Evolutionary conservation across 2,329 filamentous ascomycete species (phyloP), one percentile per base, ranked within the genome.

Genomic region (Rhexocercosporidium sp.): DNA sequence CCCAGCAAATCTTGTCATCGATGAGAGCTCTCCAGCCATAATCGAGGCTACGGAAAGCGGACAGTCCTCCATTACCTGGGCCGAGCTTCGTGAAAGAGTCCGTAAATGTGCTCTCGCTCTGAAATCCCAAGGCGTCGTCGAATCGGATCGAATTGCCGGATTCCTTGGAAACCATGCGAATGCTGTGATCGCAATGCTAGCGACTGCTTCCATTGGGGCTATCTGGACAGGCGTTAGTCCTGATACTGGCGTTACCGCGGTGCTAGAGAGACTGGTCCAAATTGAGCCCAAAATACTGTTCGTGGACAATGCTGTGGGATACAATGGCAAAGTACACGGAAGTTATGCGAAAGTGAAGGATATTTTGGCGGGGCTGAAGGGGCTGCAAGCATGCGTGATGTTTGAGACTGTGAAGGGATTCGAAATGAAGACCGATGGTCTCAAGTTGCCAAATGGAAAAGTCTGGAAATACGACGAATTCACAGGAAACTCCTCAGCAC

Each of bases 201-300:
- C 92, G 1, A 87, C 93, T 0, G 90, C 93, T 0, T 89, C 92
- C 0, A 79, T 97, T 1, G 96, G 96, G 34, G 94, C 92, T 18
- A 87, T 97, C 44, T 98, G 95, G 95, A 97, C 94, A 0, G 92
- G 92, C 7, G 93, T 97, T 59, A 96, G 92, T 74, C 94, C 95
- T 2, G 95, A 98, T 78, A 97, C 91, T 18, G 95, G 95, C 12
- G 92, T 97, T 1, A 93, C 92, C 74, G 95, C 94, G 18, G 94
- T 98, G 0, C 82, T 98, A 29, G 96, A 98, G 77, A 87, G 96
- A 8, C 81, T 98, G 68, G 86, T 86, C 54, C 96, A 98, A 81
- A 96, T 98, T 72, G 87, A 90, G 68, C 95, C 96, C 3, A 89
- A 91, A 8, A 85, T 94, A 0, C 82, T 98, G 3, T 96, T 97